Conservation (phyloP, 2,329 filamentous ascomycete species). For the Neonectria punicea region DNA sequence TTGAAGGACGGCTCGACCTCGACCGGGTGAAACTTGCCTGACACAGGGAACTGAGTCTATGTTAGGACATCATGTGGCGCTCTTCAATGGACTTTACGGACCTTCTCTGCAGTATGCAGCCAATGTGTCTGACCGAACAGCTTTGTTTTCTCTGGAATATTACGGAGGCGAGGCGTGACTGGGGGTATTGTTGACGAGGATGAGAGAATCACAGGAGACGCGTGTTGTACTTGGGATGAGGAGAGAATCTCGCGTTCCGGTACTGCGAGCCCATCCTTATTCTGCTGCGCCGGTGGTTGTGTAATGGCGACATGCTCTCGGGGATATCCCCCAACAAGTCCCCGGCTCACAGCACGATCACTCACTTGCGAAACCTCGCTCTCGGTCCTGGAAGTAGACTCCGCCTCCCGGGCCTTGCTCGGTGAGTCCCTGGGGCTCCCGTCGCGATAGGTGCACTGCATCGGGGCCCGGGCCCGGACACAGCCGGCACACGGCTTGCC, state of each 20-base stretch:
- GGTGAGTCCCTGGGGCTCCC: slow-evolving; percentile 11
- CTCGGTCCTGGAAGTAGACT: slow-evolving; percentile 6
- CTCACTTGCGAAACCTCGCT: slow-evolving; percentile 9
- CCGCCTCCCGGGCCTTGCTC: not conserved
- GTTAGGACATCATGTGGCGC: slow-evolving; percentile 11
- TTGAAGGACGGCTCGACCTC: slow-evolving; percentile 39
- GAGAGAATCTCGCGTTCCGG: slow-evolving; percentile 6
- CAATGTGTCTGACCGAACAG: slow-evolving; percentile 43
- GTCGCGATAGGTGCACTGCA: slow-evolving; percentile 42
- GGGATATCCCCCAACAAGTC: slow-evolving; percentile 19
- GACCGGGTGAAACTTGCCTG: slow-evolving; percentile 38
- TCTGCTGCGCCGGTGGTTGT: not conserved
- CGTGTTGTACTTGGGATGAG: not conserved
- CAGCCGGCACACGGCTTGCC: slow-evolving; percentile 39
- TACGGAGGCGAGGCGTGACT: slow-evolving; percentile 36
- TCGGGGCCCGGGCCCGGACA: slow-evolving; percentile 37
- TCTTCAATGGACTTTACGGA: not conserved
- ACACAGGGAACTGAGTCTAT: slow-evolving; percentile 35
- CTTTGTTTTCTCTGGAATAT: slow-evolving; percentile 43
- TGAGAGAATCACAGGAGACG: not conserved
- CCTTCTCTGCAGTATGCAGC: slow-evolving; percentile 43
- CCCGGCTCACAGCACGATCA: not conserved
- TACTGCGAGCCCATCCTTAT: slow-evolving; percentile 1
- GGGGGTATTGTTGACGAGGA: slow-evolving; percentile 34
- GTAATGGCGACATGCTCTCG: slow-evolving; percentile 18